phyloP scores from a whole-genome alignment of 257 asterid genomes.

The Paulownia fortunei region DNA sequence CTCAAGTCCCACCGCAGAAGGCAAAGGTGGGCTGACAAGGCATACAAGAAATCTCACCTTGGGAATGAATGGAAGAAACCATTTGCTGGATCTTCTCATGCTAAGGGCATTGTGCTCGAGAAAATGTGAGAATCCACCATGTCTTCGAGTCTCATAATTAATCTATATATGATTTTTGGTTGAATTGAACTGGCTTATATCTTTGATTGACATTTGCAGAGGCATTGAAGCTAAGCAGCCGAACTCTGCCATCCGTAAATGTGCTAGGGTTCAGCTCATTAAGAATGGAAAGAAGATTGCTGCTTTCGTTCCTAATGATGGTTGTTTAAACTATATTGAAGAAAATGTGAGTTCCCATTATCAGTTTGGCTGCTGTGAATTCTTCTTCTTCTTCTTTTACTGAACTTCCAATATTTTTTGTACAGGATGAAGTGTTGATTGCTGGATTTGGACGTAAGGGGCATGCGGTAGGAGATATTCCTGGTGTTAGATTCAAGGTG shows the following conservation, averaged over 20 bases:
- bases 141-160: not conserved
- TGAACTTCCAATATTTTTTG: not conserved
- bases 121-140: conserved; percentile 46
- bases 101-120: conserved; percentile 69
- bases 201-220: conserved; percentile 38
- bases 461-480: conserved; percentile 76
- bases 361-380: not conserved
- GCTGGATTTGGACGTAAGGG: conserved; percentile 72
- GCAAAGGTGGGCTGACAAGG: conserved; percentile 67
- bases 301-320: conserved; percentile 67
- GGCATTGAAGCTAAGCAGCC: conserved; percentile 77
- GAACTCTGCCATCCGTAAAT: conserved; percentile 71
- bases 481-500: conserved; percentile 67
- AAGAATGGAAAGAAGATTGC: conserved; percentile 73
- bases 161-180: not conserved
- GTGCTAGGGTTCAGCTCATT: conserved; percentile 71
- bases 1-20: conserved; percentile 61
- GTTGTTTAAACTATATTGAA: conserved; percentile 64
- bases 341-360: conserved; percentile 50
- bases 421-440: conserved; percentile 64
- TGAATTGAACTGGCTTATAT: not conserved
- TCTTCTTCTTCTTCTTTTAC: not conserved
- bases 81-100: conserved; percentile 67
- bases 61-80: conserved; percentile 73
- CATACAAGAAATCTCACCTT: conserved; percentile 66